Evolutionary conservation across 345 rosid species (phyloP), one percentile per base, ranked within the genome.

Genomic region (Salix exigua): DNA sequence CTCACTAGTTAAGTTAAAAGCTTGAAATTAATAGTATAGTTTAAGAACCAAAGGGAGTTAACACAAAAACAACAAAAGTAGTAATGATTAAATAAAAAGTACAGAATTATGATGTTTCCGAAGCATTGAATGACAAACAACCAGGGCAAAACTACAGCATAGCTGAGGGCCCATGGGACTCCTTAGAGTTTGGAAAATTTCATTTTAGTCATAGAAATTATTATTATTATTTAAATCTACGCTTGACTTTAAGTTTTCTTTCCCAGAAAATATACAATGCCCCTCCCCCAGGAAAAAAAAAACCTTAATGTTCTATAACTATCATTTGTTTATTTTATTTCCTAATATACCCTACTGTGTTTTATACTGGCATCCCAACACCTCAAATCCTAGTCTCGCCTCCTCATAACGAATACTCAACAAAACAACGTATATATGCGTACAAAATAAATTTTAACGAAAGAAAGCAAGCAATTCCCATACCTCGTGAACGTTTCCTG

Each of bases 401-500:
- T 9, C 62, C 62, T 58, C 11, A n/a, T 58, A 25, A 10, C 62
- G n/a, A 19, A 4, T 12, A 58, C 62, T 55, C 44, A 65, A 67
- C 16, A 73, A 78, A 38, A 58, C 26, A 37, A 66, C 9, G 63
- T 23, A 62, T 44, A 53, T 38, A 17, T 26, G 21, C 33, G 51
- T 16, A 6, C 33, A 55, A 66, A 2, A 53, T 11, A 42, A 42
- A 35, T 67, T 28, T 18, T 40, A 35, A 38, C 63, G 58, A 26
- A 38, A 58, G 44, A 10, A n/a, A 5, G 58, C 7, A n/a, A 40
- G 33, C 17, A 21, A 63, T 2, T 61, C 33, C 17, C 72, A 81
- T 90, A 95, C 98, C 99, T 87, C 50, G 97, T 87, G 81, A 89
- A 93, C n/a, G 89, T 91, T 84, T 90, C 96, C 84, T 81, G 88